These are phyloP conservation scores for Chytridiales sp. DNA, from an alignment of 371 early-diverging fungal species.

Conservation along the genomic window DNA sequence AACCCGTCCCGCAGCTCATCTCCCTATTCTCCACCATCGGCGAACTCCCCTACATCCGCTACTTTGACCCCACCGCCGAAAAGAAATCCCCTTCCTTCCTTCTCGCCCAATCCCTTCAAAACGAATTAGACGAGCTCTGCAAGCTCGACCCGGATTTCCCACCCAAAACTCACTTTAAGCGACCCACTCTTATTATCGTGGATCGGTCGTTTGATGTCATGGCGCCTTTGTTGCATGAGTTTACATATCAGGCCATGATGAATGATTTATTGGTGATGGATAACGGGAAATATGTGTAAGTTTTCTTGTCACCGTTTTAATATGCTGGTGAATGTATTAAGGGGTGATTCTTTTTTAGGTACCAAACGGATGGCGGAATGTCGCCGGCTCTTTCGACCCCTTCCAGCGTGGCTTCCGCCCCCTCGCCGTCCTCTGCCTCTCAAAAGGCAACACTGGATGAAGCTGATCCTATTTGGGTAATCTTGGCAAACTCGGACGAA, in stretches of 20 bases:
- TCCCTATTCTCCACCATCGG: slow-evolving; percentile 46
- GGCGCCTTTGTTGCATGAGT: slow-evolving; percentile 94
- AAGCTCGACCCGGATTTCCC: slow-evolving; percentile 62
- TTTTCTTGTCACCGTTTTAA: not conserved
- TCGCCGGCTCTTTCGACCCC: slow-evolving; percentile 6
- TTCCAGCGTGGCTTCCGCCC: not conserved
- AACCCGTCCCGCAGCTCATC: slow-evolving; percentile 31
- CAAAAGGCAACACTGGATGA: slow-evolving; percentile 41
- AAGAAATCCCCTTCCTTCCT: slow-evolving; percentile 11
- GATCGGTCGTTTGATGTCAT: slow-evolving; percentile 91
- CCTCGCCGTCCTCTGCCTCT: too few relatives aligned
- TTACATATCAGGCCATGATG: slow-evolving; percentile 98
- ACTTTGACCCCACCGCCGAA: slow-evolving; percentile 57
- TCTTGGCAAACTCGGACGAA: not conserved
- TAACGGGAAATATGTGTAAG: slow-evolving; percentile 37
- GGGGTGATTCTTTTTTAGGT: slow-evolving; percentile 6
- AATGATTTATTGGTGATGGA: slow-evolving; percentile 71
- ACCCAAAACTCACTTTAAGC: slow-evolving; percentile 56
- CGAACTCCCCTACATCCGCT: slow-evolving; percentile 79
- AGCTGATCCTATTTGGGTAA: slow-evolving; percentile 49
- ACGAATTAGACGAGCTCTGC: slow-evolving; percentile 62
- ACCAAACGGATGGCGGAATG: slow-evolving; percentile 14
- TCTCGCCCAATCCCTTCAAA: slow-evolving; percentile 50
- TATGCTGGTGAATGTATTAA: slow-evolving; percentile 1
- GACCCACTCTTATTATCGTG: slow-evolving; percentile 76